Evolutionary conservation across 202 grass and related monocot genomes (phyloP).

Genomic region (Saccharum hybrid): DNA sequence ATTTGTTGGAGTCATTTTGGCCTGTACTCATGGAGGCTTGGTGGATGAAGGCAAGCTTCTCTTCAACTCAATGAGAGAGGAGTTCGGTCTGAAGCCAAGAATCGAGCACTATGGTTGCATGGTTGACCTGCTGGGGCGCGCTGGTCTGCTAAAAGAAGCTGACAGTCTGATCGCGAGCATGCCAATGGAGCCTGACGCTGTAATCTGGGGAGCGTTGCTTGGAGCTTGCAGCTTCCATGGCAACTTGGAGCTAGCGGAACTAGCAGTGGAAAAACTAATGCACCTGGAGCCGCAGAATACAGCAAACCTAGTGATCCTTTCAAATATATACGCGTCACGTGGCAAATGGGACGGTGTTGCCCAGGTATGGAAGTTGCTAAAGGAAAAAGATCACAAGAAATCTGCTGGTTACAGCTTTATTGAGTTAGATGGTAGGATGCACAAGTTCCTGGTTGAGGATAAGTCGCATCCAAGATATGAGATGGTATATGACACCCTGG

Average conservation of each 20-base stretch:
- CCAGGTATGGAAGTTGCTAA: slow-evolving; percentile 62
- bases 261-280: slow-evolving; percentile 50
- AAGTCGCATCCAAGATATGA: slow-evolving; percentile 58
- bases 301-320: slow-evolving; percentile 71
- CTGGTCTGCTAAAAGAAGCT: slow-evolving; percentile 69
- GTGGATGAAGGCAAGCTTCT: slow-evolving; percentile 66
- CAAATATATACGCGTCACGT: slow-evolving; percentile 71
- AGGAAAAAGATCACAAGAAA: slow-evolving; percentile 72
- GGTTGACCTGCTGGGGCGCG: slow-evolving; percentile 74
- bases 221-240: slow-evolving; percentile 81
- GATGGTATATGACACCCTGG: slow-evolving; percentile 57
- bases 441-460: slow-evolving; percentile 72
- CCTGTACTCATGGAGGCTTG: slow-evolving; percentile 83
- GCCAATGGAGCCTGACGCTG: slow-evolving; percentile 62
- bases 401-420: slow-evolving; percentile 76
- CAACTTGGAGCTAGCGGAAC: slow-evolving; percentile 63
- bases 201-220: slow-evolving; percentile 84
- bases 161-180: slow-evolving; percentile 59
- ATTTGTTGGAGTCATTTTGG: slow-evolving; percentile 69
- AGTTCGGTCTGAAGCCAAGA: slow-evolving; percentile 51
- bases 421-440: slow-evolving; percentile 63
- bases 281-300: slow-evolving; percentile 66
- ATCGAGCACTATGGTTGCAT: slow-evolving; percentile 86
- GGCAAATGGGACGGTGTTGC: slow-evolving; percentile 76
- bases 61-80: slow-evolving; percentile 60